Base-by-base conservation (phyloP, 2,329 filamentous ascomycete genomes). In the Aureobasidium mangrovei region DNA sequence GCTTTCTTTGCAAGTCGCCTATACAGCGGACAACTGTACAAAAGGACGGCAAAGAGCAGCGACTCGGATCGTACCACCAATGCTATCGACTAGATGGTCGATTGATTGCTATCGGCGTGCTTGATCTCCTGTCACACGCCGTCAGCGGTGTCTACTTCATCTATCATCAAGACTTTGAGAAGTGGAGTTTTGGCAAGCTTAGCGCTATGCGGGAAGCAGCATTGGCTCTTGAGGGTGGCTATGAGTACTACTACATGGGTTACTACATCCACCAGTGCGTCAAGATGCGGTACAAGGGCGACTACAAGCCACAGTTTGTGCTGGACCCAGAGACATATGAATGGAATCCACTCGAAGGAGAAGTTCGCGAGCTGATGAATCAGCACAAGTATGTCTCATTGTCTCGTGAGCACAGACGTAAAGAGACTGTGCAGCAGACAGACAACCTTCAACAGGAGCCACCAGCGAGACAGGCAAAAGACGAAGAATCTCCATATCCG, bases 261-360 rank as follows among this genome's bases (percentile, higher is more conserved):
- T 91, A 83, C 68, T 93, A 91, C 63, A 91, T 93, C 56, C 86
- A 91, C 66, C 82, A 73, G 53, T 91, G 87, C 63, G 76, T 79
- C 52, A 93, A 93, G 72, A 91, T 93, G 88, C 77, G 77, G 61
- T 93, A 93, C 73, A 93, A 93, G 72, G 85, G 83, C 56, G 84
- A 90, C 64, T 93, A 87, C 66, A 74, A 77, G 8, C 87, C 86
- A 1, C 85, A 89, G 64, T 80, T 84, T 62, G 77, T 93, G 8
- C 75, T 91, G 8, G 85, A 91, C 59, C 84, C 85, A 0, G 79
- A 66, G 40, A 64, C 56, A 28, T 45, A 63, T 6, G 56, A 64
- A 6, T 69, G 67, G 67, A 57, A 64, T 51, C 48, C 58, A 7
- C 54, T 69, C 44, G 60, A 69, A 33, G 64, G 64, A 24, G 60